Percentiles rank a stretch among this genome's conserved stretches.
phyloP scores from a whole-genome alignment of 2,329 filamentous ascomycete genomes.

The Elsinoe perseae region DNA sequence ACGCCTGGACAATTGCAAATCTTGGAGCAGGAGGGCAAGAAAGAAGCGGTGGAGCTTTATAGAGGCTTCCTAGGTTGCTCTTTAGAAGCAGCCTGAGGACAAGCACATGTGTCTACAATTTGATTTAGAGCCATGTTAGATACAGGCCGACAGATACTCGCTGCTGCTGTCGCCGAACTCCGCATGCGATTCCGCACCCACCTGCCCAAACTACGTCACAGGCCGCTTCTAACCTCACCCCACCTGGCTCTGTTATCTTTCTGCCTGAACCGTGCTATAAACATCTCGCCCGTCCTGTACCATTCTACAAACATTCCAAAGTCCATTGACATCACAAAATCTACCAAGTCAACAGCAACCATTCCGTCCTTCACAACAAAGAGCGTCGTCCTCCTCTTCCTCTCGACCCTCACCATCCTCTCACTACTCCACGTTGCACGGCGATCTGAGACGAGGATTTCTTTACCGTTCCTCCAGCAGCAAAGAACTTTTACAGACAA shows the following conservation, averaged over 20 bases:
- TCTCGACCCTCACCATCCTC: neutral
- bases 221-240: neutral
- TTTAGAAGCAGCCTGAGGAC: neutral
- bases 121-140: too few species aligned
- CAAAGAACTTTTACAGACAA: neutral
- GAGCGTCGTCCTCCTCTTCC: constrained; percentile 1
- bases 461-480: neutral
- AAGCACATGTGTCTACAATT: neutral
- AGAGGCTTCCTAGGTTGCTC: constrained; percentile 9
- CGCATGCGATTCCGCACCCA: neutral
- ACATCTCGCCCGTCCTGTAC: neutral
- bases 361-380: neutral
- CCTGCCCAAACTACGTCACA: neutral
- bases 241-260: neutral
- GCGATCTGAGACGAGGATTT: neutral
- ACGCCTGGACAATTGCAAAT: neutral
- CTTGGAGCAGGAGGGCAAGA: constrained; percentile 6
- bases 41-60: constrained; percentile 4
- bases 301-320: neutral
- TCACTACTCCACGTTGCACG: constrained; percentile 5
- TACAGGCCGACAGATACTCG: too few species aligned
- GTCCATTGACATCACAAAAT: neutral
- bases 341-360: neutral
- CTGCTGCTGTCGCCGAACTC: neutral
- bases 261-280: neutral